Evolutionary conservation across 2,329 filamentous ascomycete genomes (phyloP).

Genomic region (Pyrenophora teres): DNA sequence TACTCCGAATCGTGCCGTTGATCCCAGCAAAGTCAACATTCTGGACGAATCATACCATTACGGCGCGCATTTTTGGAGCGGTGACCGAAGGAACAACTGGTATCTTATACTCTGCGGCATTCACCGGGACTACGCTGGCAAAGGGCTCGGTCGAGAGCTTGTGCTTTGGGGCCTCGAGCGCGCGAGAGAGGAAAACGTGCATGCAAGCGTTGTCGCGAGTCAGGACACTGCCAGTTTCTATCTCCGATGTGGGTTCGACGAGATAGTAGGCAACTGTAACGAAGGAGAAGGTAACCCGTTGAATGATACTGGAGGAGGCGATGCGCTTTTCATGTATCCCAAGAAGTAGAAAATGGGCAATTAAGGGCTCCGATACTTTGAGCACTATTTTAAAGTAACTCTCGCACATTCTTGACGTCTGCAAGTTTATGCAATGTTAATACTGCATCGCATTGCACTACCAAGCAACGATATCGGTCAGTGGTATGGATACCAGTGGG

Average conservation of each 20-base stretch:
- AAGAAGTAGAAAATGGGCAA: constrained; percentile 3
- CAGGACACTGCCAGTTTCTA: constrained; percentile 51
- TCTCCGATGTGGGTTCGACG: constrained; percentile 42
- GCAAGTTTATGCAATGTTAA: no score
- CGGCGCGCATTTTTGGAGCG: constrained; percentile 27
- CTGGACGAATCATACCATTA: constrained; percentile 15
- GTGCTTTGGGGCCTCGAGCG: constrained; percentile 51
- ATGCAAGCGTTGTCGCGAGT: constrained; percentile 49
- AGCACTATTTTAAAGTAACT: no score
- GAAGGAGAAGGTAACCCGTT: constrained; percentile 43
- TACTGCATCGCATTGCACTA: no score
- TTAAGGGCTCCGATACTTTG: background rate
- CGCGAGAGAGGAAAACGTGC: constrained; percentile 46
- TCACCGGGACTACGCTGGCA: constrained; percentile 48
- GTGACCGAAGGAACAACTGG: constrained; percentile 43
- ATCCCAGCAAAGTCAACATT: constrained; percentile 21
- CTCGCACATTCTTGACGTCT: no score
- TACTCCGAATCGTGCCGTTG: constrained; percentile 27
- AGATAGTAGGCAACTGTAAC: constrained; percentile 38
- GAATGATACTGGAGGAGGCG: constrained; percentile 35
- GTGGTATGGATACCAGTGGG: background rate
- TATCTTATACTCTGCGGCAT: constrained; percentile 48
- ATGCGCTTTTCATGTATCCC: constrained; percentile 41
- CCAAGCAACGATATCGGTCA: no score
- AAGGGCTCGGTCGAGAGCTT: constrained; percentile 46